Evolutionary conservation across 2,329 filamentous ascomycete species (phyloP), one percentile per base, ranked within the genome.

Genomic region (Kalmusia sp.): DNA sequence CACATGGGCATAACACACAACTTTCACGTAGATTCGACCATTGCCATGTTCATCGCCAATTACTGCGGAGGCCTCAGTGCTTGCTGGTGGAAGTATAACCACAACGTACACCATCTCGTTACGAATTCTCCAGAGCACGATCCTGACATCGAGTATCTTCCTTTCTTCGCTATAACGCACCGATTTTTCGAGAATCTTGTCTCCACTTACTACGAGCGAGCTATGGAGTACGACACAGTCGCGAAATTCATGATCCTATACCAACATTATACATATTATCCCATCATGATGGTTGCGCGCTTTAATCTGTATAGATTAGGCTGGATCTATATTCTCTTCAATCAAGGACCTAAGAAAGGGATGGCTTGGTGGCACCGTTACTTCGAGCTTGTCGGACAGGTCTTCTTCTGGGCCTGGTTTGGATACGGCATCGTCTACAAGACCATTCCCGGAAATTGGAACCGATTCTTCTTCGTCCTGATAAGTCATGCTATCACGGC

Each of bases 1-100:
- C 95, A 99, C 75, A 96, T 97, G 89, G 95, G 91, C 61, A 96
- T 99, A 65, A 99, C 95, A 2, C 93, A 98, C 75, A 82, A 88
- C 70, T 98, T 93, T 72, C 87, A 90, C 44, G 76, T 86, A 31
- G 95, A 99, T 73, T 89, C 89, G 1, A 81, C 89, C 43, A 91
- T 99, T 57, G 93, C 92, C 43, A 96, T 98, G 68, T 77, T 96
- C 59, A 89, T 97, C 66, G 92, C 93, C 48, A 90, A 96, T 72
- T 98, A 89, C 65, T 79, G 95, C 17, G 95, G 95, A 31, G 95
- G 95, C 0, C 77, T 99, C 28, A 96, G 92, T 22, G 78, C 96
- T 49, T 91, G 93, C 38, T 99, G 95, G 95, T 99, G 95, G 93
- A 98, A 98, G 77, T 84, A 87, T 57, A 97, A 87, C 71, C 93